Base-by-base conservation (phyloP, 2,329 filamentous ascomycete genomes). In the Beauveria australis region DNA sequence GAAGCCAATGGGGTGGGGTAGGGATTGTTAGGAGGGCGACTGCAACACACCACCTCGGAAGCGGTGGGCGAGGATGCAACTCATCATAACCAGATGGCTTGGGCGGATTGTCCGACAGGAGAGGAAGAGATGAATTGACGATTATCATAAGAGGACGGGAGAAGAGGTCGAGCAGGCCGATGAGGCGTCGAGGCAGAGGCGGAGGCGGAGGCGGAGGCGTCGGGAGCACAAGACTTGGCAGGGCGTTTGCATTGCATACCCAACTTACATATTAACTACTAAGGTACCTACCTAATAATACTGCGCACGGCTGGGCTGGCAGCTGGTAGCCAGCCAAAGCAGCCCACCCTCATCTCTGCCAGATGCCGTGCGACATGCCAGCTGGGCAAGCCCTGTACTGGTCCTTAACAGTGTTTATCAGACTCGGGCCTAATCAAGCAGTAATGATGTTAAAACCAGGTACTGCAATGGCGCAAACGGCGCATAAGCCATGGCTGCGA, bases 21-120 rank as follows among this genome's bases (percentile, higher is more conserved):
- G 26, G 26, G 57, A 59, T 53, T 46, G 57, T 16, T 51, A 22
- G 44, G 41, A 53, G 49, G 48, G 48, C 41, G 57, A 53, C 41
- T 59, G 57, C 48, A 59, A 53, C 57, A 37, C 57, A 37, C 57
- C 57, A 37, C 9, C 26, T 44, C 24, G 24, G 24, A 40, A 30
- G 10, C 37, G 33, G 24, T 53, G 47, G 40, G 47, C 44, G 22
- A 46, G 3, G 46, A 51, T 19, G 28, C n/a, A 10, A 41, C 26
- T 41, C 7, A 37, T 22, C 10, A 6, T 10, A 22, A 24, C n/a
- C 22, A 33, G 22, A 33, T 51, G 55, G 16, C 47, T 41, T 43
- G 47, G 22, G 33, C 37, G 46, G 43, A 26, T n/a, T 49, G 56
- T 30, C 37, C 37, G 37, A 40, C 37, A 53, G 40, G 24, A 26